Base-by-base conservation (phyloP, 106 monocot genomes). In the Ottelia alismoides region DNA sequence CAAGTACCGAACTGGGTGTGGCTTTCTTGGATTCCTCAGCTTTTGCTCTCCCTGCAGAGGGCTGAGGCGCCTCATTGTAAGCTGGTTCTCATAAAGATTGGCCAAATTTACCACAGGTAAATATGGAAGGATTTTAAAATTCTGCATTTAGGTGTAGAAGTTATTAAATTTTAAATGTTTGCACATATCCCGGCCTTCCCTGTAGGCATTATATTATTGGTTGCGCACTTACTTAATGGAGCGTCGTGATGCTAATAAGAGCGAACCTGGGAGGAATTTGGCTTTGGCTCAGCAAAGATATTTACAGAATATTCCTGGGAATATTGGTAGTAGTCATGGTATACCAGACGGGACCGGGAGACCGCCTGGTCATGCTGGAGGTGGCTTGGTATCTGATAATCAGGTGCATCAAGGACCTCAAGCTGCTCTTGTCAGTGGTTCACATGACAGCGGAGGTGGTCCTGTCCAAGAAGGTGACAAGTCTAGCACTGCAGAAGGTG, bases 21-120 rank as follows among this genome's bases (percentile, higher is more conserved):
- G 98, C 98, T 98, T 70, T 85, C 98, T 45, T 98, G 89, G 85
- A 98, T 98, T 51, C 98, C 98, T 52, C 98, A 98, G 68, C 68
- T 98, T 2, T 61, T 98, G 35, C 82, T 98, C 22, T 98, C 98
- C 51, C 71, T 98, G 56, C 98, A 98, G 64, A 82, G 98, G 70
- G 76, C 68, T 60, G 98, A 98, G 66, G 90, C 85, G 9, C 77
- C 74, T 30, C 98, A 98, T 61, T 85, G 85, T 61, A 98, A 98
- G 64, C 70, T 77, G 25, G 90, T 90, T 62, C 78, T 98, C 21
- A 9, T 85, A 20, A 98, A 98, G 72, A 72, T 98, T 72, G 89
- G 90, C 60, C 63, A 75, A 53, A 72, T 86, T 2, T 90, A 75
- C 98, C 98, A 31, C 98, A 98, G 98, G 98, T 90, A 65, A 63